Base-by-base conservation (phyloP, 306 rosid species). In the Begonia loranthoides region DNA sequence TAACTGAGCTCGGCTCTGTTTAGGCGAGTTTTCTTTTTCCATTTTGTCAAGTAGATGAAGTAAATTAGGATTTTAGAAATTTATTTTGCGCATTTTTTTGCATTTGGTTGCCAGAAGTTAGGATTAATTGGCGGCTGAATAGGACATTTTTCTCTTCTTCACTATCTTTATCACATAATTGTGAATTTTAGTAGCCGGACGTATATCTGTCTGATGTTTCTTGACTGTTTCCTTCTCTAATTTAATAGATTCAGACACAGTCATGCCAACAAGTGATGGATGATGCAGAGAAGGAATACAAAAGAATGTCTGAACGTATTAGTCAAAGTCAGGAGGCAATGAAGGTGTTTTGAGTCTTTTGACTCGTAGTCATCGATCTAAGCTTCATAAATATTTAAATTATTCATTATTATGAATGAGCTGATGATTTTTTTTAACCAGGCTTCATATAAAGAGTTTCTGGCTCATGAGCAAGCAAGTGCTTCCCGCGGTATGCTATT, bases 361-460 rank as follows among this genome's bases (percentile, higher is more conserved):
- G 36, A 28, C 36, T 28, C 36, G 4, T 28, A 28, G 36, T 28
- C 36, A 7, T 28, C 36, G 36, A 3, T 28, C 6, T 28, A 28
- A 28, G 4, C 36, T 28, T 28, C 36, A 28, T 7, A 28, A 1
- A 28, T 28, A 7, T 4, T 28, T 4, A 28, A 7, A 28, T 28
- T 28, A 28, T 28, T 28, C 36, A 2, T 28, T 28, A 4, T 8
- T 28, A 4, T 0, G 9, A 28, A 8, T 28, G 36, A 28, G 2
- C 8, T 28, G 36, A 28, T 28, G 6, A 28, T 28, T 28, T 28
- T 28, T 7, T 28, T 21, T 33, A 9, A n/a, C 10, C 28, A 85
- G 95, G 86, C 72, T 58, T 85, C 95, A 17, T 90, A 73, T 62
- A 84, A 65, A 48, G 94, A 85, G 55, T 82, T 85, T 62, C 64